Evolutionary conservation across 2,329 filamentous ascomycete species (phyloP).

Genomic region (Alternaria triticimaculans): DNA sequence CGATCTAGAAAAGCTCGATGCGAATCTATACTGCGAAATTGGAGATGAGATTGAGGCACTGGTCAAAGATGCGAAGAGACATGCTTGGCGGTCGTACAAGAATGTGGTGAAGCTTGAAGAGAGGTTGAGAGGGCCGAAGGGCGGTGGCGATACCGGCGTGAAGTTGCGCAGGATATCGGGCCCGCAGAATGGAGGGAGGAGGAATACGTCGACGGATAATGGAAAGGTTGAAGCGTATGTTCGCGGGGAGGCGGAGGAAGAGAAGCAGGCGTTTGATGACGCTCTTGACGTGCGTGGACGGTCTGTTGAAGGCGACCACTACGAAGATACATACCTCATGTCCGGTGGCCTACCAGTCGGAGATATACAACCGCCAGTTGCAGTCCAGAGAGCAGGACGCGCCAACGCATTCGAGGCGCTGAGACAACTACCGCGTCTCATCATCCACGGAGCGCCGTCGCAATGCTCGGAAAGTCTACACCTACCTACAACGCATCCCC

Average conservation of each 20-base stretch:
- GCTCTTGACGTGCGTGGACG: not conserved
- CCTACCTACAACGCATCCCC: conserved; percentile 8
- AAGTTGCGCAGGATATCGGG: not conserved
- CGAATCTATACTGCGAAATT: conserved; percentile 10
- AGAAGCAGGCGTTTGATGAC: not conserved
- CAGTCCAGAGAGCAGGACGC: not conserved
- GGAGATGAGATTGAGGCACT: conserved; percentile 13
- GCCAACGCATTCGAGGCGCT: not conserved
- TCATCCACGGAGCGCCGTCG: not conserved
- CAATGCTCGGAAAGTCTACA: not conserved
- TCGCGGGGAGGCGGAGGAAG: not conserved
- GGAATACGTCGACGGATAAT: not conserved
- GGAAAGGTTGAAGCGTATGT: not conserved
- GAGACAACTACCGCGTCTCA: not conserved
- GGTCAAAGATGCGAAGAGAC: conserved; percentile 18
- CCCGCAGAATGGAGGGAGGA: not conserved
- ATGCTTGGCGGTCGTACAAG: conserved; percentile 31
- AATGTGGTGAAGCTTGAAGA: conserved; percentile 27
- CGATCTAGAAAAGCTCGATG: conserved; percentile 29
- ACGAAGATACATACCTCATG: not conserved
- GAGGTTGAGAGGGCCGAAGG: conserved; percentile 3
- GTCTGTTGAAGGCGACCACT: not conserved
- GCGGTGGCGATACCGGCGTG: not conserved
- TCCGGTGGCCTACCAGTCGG: conserved; percentile 1
- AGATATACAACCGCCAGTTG: not conserved